These are phyloP conservation scores for Pachysolen tannophilus DNA, from an alignment of 805 yeast genomes.

Conservation along the genomic window DNA sequence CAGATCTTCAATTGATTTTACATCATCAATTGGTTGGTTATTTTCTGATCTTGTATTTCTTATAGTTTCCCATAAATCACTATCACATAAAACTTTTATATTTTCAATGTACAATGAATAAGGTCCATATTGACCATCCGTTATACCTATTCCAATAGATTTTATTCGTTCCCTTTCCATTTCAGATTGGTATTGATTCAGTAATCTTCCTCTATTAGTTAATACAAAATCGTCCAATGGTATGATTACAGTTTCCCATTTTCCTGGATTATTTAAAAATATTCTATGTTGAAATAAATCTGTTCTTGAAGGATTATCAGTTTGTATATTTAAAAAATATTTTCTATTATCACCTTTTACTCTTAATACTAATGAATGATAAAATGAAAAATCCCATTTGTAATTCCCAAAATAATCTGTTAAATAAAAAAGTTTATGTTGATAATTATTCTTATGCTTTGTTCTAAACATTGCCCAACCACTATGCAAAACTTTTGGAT, in stretches of 20 bases:
- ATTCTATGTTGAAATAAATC: slow-evolving; percentile 79
- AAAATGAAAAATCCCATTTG: slow-evolving; percentile 68
- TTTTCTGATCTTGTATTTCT: slow-evolving; percentile 24
- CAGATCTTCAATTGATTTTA: slow-evolving; percentile 1
- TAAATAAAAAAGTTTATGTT: slow-evolving; percentile 33
- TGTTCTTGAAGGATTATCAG: slow-evolving; percentile 68
- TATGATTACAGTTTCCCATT: slow-evolving; percentile 79
- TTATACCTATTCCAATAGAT: slow-evolving; percentile 70
- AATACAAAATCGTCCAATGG: slow-evolving; percentile 74
- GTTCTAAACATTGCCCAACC: slow-evolving; percentile 85
- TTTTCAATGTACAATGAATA: slow-evolving; percentile 62
- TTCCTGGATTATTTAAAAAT: slow-evolving; percentile 60
- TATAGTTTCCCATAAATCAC: slow-evolving; percentile 35
- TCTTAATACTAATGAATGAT: slow-evolving; percentile 53
- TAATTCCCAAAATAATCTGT: slow-evolving; percentile 26
- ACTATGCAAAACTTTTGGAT: slow-evolving; percentile 55
- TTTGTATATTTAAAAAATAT: slow-evolving; percentile 74
- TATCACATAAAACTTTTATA: slow-evolving; percentile 60
- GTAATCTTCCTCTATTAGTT: slow-evolving; percentile 65
- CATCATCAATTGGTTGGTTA: neutral
- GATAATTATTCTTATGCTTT: slow-evolving; percentile 43
- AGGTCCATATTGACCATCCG: slow-evolving; percentile 75
- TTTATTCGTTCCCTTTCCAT: slow-evolving; percentile 59
- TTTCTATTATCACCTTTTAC: slow-evolving; percentile 70
- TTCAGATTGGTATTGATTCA: slow-evolving; percentile 45